phyloP scores from a whole-genome alignment of 345 rosid species.

The Draba incana region DNA sequence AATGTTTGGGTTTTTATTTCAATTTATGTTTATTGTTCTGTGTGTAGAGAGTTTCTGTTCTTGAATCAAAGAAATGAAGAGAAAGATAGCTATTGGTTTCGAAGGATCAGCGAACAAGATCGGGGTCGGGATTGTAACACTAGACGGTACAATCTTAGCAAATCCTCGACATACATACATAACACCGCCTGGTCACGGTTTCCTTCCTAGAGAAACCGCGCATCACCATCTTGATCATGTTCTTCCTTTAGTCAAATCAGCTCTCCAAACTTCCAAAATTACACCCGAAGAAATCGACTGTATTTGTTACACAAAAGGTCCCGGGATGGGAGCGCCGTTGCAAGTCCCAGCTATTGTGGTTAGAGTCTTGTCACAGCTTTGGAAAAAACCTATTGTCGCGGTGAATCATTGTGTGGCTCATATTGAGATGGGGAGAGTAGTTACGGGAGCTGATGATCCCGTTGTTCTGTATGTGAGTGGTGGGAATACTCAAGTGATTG shows the following conservation, averaged over 20 bases:
- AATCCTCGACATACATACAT: conserved; percentile 97
- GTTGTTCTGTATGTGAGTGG: conserved; percentile 97
- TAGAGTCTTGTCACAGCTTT: conserved; percentile 78
- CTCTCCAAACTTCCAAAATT: conserved; percentile 61
- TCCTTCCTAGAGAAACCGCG: conserved; percentile 93
- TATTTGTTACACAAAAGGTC: conserved; percentile 92
- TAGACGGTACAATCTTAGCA: conserved; percentile 80
- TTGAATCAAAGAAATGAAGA: conserved; percentile 52
- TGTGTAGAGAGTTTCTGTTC: conserved; percentile 3
- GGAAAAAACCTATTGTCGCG: conserved; percentile 87
- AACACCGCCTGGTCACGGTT: conserved; percentile 97
- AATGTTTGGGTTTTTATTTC: conserved; percentile 1
- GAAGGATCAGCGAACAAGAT: conserved; percentile 98
- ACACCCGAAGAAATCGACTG: conserved; percentile 80
- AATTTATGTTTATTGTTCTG: background rate
- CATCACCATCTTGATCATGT: conserved; percentile 86
- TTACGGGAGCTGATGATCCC: conserved; percentile 91
- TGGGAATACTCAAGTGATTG: conserved; percentile 98
- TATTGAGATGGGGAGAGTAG: conserved; percentile 97
- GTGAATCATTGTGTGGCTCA: conserved; percentile 99
- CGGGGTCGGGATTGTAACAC: conserved; percentile 81
- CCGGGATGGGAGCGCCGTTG: conserved; percentile 95
- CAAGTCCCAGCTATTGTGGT: conserved; percentile 81
- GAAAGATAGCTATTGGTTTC: conserved; percentile 79
- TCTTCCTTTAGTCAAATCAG: conserved; percentile 78